A percentile compares a stretch with the other conserved stretches of the same genome.
Conservation (phyloP, 1,284 basidiomycete species). For the Trametes pubescens region DNA sequence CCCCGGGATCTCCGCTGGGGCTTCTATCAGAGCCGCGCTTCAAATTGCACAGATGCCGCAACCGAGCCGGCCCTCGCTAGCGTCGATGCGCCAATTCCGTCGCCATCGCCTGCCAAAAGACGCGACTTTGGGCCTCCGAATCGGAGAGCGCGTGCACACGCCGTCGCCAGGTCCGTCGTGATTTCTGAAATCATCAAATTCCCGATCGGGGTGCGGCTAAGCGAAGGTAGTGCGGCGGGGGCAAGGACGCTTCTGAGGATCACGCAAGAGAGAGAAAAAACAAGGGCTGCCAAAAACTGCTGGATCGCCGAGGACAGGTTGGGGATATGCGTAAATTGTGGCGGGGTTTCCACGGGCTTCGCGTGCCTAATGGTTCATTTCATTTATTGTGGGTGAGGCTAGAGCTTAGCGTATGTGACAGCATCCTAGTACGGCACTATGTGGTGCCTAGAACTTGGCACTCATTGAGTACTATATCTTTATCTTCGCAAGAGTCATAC, state of each 20-base stretch:
- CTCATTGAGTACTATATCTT: neutral
- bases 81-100: constrained; percentile 4
- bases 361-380: no score
- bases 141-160: no score
- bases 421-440: neutral
- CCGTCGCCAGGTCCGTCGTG: constrained; percentile 1
- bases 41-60: constrained; percentile 12
- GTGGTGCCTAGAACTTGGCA: neutral
- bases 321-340: neutral
- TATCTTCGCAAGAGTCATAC: neutral
- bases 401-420: neutral
- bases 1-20: constrained; percentile 23
- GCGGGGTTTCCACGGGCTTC: neutral
- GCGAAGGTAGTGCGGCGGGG: neutral
- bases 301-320: neutral
- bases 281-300: constrained; percentile 9
- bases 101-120: constrained; percentile 21
- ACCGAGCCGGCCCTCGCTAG: constrained; percentile 1
- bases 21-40: constrained; percentile 17
- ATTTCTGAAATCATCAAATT: constrained; percentile 15
- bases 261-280: constrained; percentile 3
- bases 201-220: neutral
- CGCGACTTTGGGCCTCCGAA: neutral
- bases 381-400: neutral
- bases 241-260: neutral